These are phyloP conservation scores for Endocalyx cinctus DNA, from an alignment of 2,329 filamentous ascomycete species.

Conservation along the genomic window DNA sequence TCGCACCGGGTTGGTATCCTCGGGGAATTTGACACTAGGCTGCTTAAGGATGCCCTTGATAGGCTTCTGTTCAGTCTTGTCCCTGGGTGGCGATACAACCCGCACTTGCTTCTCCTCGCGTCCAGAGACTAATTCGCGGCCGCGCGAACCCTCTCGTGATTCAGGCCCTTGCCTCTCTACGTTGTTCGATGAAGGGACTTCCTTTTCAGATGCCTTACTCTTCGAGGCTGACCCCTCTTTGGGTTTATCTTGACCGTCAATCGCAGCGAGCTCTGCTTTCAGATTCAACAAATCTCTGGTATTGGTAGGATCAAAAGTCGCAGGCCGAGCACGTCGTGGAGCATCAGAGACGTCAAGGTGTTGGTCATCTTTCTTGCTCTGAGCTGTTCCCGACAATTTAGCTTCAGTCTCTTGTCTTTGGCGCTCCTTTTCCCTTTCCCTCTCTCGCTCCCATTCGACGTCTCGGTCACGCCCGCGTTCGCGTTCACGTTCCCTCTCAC, in stretches of 20 bases:
- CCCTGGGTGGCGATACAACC: conserved; percentile 68
- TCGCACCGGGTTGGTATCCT: conserved; percentile 75
- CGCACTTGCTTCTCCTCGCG: conserved; percentile 48
- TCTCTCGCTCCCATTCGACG: conserved; percentile 17
- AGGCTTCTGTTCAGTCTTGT: conserved; percentile 60
- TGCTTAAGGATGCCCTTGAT: conserved; percentile 83
- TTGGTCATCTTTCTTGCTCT: too few relatives aligned
- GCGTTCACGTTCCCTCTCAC: conserved; percentile 9
- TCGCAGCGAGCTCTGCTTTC: conserved; percentile 45
- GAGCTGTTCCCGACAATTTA: conserved; percentile 24
- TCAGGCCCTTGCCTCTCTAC: conserved; percentile 10
- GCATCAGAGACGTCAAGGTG: too few relatives aligned
- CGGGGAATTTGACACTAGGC: conserved; percentile 78
- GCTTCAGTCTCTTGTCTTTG: conserved; percentile 35
- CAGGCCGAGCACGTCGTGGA: conserved; percentile 31
- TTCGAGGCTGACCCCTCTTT: conserved; percentile 13
- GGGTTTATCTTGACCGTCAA: conserved; percentile 28
- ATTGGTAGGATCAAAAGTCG: conserved; percentile 50
- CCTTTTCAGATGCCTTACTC: conserved; percentile 12
- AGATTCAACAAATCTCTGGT: conserved; percentile 44
- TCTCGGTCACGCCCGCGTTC: conserved; percentile 11
- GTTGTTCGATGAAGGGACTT: conserved; percentile 7
- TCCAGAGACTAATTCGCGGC: conserved; percentile 33
- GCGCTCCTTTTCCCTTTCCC: conserved; percentile 20
- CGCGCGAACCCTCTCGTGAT: conserved; percentile 31